These are phyloP conservation scores for Dactylellina drechsleri DNA, from an alignment of 2,329 filamentous ascomycete species.

Conservation along the genomic window DNA sequence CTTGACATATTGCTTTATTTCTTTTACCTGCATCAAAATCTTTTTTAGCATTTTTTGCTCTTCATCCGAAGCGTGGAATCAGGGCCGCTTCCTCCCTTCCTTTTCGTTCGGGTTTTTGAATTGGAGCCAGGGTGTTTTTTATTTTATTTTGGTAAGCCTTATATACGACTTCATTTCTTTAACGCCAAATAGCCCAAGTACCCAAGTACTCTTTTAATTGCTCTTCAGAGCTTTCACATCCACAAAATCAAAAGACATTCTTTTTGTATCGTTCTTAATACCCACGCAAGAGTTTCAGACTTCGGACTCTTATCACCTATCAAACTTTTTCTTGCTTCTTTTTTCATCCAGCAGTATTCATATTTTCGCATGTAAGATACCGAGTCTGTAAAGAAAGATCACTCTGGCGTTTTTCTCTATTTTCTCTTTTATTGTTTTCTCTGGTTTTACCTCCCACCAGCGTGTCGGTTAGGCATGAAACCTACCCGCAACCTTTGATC, in stretches of 20 bases:
- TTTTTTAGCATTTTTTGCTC: constrained; percentile 16
- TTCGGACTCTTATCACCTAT: neutral
- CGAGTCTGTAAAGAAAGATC: neutral
- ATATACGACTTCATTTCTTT: no score
- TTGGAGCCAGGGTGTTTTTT: constrained; percentile 51
- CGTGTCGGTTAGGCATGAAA: no score
- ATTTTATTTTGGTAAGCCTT: constrained; percentile 11
- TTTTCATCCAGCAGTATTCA: neutral
- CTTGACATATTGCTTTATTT: neutral
- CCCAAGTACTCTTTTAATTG: no score
- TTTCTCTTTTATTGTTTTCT: no score
- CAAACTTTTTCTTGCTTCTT: neutral
- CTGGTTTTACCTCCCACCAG: no score
- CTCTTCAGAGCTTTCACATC: no score
- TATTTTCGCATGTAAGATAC: constrained; percentile 23
- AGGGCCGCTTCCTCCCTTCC: neutral
- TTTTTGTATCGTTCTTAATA: no score
- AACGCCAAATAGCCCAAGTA: no score
- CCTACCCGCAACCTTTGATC: no score
- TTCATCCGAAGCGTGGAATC: no score
- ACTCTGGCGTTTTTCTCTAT: constrained; percentile 20
- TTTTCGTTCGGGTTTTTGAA: neutral
- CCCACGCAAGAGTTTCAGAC: no score
- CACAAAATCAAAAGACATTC: no score
- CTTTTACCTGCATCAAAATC: constrained; percentile 1